Conservation (phyloP, 306 rosid species). For the Vigna angularis region DNA sequence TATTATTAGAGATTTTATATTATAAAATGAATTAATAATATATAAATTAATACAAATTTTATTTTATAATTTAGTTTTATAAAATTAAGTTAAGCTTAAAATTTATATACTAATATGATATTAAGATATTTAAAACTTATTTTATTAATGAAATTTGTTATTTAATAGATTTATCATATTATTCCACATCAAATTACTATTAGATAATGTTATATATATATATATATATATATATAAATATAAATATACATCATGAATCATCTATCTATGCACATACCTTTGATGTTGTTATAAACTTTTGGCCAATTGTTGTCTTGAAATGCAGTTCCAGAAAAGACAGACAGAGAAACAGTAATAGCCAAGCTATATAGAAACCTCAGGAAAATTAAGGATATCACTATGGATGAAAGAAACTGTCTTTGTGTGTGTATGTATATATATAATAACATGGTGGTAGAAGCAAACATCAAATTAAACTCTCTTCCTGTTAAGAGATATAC, state of each 20-base stretch:
- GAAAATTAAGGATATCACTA: neutral
- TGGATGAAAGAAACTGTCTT: neutral
- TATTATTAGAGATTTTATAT: too few relatives aligned
- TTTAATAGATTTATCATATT: too few relatives aligned
- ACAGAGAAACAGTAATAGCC: neutral
- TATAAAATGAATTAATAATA: too few relatives aligned
- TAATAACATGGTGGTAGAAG: constrained; percentile 20
- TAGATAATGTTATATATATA: too few relatives aligned
- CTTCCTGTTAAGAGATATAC: neutral
- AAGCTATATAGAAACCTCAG: neutral
- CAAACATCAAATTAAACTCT: constrained; percentile 42
- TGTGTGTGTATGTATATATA: neutral
- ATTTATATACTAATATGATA: too few relatives aligned
- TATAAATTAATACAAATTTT: too few relatives aligned
- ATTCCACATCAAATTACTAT: too few relatives aligned
- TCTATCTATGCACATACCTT: constrained; percentile 20
- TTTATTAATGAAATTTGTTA: too few relatives aligned
- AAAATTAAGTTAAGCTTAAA: too few relatives aligned
- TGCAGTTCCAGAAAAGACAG: constrained; percentile 17
- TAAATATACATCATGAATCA: neutral
- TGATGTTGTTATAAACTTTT: neutral
- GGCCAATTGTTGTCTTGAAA: constrained; percentile 1
- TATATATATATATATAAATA: neutral
- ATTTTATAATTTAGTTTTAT: too few relatives aligned
- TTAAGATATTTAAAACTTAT: too few relatives aligned